Percentiles rank a stretch among this genome's conserved stretches.
These are phyloP conservation scores for Gilbertella persicaria DNA, from an alignment of 371 early-diverging fungal genomes.

Conservation along the genomic window DNA sequence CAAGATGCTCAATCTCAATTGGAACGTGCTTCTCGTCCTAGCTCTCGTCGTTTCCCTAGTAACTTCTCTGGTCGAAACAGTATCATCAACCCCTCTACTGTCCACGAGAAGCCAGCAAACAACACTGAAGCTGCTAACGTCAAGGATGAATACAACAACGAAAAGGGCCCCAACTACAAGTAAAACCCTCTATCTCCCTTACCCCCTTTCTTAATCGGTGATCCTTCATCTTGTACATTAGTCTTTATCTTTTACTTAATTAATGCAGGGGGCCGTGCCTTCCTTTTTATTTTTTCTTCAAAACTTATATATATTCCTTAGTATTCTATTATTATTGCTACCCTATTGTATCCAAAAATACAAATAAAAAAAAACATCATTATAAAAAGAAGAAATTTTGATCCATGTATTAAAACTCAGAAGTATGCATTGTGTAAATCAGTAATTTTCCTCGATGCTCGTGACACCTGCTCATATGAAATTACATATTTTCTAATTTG, in stretches of 20 bases:
- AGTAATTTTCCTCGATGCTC: background rate
- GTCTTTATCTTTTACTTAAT: background rate
- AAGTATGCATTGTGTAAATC: too few relatives aligned
- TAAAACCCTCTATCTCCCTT: conserved; percentile 10
- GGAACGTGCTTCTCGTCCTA: conserved; percentile 44
- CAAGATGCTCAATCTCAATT: conserved; percentile 32
- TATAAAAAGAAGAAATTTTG: background rate
- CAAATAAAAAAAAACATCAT: background rate
- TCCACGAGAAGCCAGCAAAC: conserved; percentile 28
- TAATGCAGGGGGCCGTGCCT: conserved; percentile 5
- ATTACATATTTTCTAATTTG: background rate
- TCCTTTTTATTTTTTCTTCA: background rate
- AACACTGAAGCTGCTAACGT: conserved; percentile 40
- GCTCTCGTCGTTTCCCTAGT: conserved; percentile 44
- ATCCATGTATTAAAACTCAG: too few relatives aligned
- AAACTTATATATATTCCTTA: conserved; percentile 4
- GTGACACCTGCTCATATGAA: too few relatives aligned
- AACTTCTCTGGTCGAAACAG: conserved; percentile 36
- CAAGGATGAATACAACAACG: conserved; percentile 35
- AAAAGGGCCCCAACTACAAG: conserved; percentile 45
- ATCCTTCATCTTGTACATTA: background rate
- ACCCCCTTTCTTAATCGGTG: conserved; percentile 2
- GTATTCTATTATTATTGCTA: conserved; percentile 7
- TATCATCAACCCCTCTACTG: conserved; percentile 7
- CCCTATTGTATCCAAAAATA: background rate